phyloP scores from a whole-genome alignment of 345 rosid species.

The Mangifera indica region DNA sequence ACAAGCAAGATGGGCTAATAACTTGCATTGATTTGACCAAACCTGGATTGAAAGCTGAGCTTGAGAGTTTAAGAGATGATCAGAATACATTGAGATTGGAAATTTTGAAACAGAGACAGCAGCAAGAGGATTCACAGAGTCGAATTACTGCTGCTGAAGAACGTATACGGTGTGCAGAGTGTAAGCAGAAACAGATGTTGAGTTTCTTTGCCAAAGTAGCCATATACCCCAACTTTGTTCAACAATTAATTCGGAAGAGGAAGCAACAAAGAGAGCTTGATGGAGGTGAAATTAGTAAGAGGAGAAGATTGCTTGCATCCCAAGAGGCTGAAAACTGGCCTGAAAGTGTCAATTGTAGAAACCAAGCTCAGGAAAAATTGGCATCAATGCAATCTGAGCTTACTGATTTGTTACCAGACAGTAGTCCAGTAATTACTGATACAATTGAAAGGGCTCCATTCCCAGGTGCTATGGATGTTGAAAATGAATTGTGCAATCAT shows the following conservation, averaged over 20 bases:
- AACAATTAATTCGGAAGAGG: slow-evolving; percentile 41
- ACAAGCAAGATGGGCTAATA: slow-evolving; percentile 20
- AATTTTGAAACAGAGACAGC: slow-evolving; percentile 41
- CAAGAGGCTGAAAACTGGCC: slow-evolving; percentile 20
- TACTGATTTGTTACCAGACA: slow-evolving; percentile 22
- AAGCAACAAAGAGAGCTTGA: slow-evolving; percentile 38
- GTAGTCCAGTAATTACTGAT: slow-evolving; percentile 5
- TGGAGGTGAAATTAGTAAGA: slow-evolving; percentile 33
- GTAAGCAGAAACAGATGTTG: slow-evolving; percentile 49
- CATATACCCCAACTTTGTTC: slow-evolving; percentile 40
- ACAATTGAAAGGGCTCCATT: slow-evolving; percentile 18
- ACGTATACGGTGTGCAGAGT: slow-evolving; percentile 36
- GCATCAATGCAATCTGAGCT: slow-evolving; percentile 37
- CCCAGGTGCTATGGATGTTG: slow-evolving; percentile 17
- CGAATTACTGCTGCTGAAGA: slow-evolving; percentile 39
- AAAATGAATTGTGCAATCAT: slow-evolving; percentile 20
- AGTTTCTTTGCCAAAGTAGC: slow-evolving; percentile 47
- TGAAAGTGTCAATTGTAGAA: slow-evolving; percentile 19
- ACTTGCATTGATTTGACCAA: slow-evolving; percentile 8
- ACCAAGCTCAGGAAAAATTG: slow-evolving; percentile 32
- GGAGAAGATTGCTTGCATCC: slow-evolving; percentile 33
- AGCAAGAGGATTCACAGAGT: slow-evolving; percentile 39
- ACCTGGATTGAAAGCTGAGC: slow-evolving; percentile 28
- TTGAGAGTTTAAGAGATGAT: slow-evolving; percentile 43
- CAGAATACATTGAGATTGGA: slow-evolving; percentile 38